Base-by-base conservation (phyloP, 202 grass and related monocot genomes). In the Carex arenaria region DNA sequence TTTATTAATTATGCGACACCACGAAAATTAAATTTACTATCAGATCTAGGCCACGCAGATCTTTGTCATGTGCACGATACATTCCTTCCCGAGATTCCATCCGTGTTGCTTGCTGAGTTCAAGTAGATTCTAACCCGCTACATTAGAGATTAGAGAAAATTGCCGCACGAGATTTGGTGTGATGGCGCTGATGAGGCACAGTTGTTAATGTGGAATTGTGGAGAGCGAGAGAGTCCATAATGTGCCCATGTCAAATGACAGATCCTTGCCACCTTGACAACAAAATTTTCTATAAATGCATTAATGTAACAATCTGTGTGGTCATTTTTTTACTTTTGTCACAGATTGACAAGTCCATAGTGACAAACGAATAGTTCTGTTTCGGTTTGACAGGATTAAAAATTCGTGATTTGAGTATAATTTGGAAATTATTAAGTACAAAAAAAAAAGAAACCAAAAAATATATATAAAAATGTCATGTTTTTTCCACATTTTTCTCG, bases 11-110 rank as follows among this genome's bases (percentile, higher is more conserved):
- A 19, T 81, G 12, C 34, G 0, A n/a, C 3, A 19, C 52, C 72
- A 77, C 72, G 42, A 54, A 65, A 53, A 68, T 64, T 80, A 51
- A 51, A 77, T 57, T 78, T 38, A 78, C 73, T 38, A 59, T 81
- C 61, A 22, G 78, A 45, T 56, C 13, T 8, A 75, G 47, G 71
- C 49, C 0, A 31, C 53, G 14, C 22, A 1, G 72, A 75, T 75
- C 20, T 75, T 31, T 75, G 71, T 75, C 5, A 15, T 7, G 2
- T 26, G 12, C 7, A 14, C 5, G 12, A 53, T 74, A 2, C 0
- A 7, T 53, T 22, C 12, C 1, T 54, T 43, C 1, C 20, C 2
- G 22, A 9, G 12, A 2, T 3, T 4, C 22, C 20, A 74, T 53
- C 70, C 3, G 45, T 74, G 70, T 53, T 14, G 11, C 22, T 53